Percentiles rank a stretch among this genome's conserved stretches.
phyloP scores from a whole-genome alignment of 2,329 filamentous ascomycete species.

The Ophiostoma ulmi region DNA sequence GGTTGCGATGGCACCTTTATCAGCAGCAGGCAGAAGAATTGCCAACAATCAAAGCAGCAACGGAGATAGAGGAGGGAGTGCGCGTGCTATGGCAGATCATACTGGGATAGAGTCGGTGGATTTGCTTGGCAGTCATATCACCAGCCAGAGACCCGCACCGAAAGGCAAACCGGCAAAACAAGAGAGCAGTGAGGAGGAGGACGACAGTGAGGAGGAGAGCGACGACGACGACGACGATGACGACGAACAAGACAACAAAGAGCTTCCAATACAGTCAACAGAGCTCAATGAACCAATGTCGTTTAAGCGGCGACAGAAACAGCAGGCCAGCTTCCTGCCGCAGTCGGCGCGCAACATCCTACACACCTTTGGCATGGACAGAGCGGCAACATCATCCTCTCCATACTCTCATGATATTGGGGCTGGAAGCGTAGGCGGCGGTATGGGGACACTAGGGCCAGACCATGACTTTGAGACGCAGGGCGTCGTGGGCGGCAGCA shows the following conservation, averaged over 20 bases:
- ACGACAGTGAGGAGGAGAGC: background rate
- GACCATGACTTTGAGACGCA: slow-evolving; percentile 21
- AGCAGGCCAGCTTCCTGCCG: slow-evolving; percentile 41
- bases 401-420: slow-evolving; percentile 6
- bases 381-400: background rate
- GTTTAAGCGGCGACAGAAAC: slow-evolving; percentile 65
- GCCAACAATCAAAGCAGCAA: background rate
- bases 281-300: slow-evolving; percentile 52
- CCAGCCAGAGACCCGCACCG: slow-evolving; percentile 29
- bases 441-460: slow-evolving; percentile 9
- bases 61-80: background rate
- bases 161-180: background rate
- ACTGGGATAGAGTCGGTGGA: slow-evolving; percentile 37
- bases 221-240: slow-evolving; percentile 1
- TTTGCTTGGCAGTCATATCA: slow-evolving; percentile 38
- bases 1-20: slow-evolving; percentile 23
- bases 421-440: background rate
- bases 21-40: slow-evolving; percentile 20
- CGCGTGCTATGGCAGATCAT: background rate
- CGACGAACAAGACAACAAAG: slow-evolving; percentile 25
- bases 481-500: slow-evolving; percentile 18
- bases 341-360: slow-evolving; percentile 43
- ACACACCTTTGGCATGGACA: slow-evolving; percentile 38
- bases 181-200: background rate
- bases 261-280: slow-evolving; percentile 52